Evolutionary conservation across 2,329 filamentous ascomycete species (phyloP).

Genomic region (Colletotrichum incanum): DNA sequence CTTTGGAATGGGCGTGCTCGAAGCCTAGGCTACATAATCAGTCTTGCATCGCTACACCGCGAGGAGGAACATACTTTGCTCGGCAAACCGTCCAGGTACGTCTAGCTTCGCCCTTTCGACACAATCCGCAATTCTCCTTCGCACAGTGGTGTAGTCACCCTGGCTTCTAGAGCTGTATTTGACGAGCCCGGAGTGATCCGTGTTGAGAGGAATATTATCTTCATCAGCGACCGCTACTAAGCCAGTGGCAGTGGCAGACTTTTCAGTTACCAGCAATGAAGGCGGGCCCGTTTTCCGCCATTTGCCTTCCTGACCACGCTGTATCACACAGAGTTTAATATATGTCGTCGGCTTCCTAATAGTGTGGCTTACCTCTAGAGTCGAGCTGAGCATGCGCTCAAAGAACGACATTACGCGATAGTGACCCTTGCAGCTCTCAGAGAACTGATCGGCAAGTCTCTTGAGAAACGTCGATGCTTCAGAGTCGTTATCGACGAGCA

Average conservation of each 20-base stretch:
- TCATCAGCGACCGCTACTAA: constrained; percentile 40
- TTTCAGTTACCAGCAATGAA: constrained; percentile 46
- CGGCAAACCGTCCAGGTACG: background rate
- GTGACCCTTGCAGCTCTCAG: constrained; percentile 40
- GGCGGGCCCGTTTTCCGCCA: constrained; percentile 41
- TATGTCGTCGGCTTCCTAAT: background rate
- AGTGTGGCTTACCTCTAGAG: constrained; percentile 40
- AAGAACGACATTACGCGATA: constrained; percentile 45
- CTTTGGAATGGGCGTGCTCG: background rate
- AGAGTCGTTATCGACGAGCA: constrained; percentile 45
- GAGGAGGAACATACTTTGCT: background rate
- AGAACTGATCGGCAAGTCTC: constrained; percentile 44
- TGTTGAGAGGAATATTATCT: constrained; percentile 38
- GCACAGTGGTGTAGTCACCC: constrained; percentile 6
- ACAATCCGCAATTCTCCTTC: background rate
- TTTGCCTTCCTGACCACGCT: background rate
- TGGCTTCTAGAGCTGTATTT: constrained; percentile 42
- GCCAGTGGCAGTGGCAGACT: constrained; percentile 45
- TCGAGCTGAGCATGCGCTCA: constrained; percentile 43
- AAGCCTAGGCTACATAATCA: background rate
- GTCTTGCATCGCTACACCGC: too few species aligned
- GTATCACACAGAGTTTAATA: background rate
- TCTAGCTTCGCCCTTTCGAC: background rate
- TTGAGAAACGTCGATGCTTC: constrained; percentile 46
- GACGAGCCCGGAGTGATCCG: constrained; percentile 47